These are phyloP conservation scores for Phytophthora sp. DNA, from an alignment of 352 stramenopile species.

Conservation along the genomic window DNA sequence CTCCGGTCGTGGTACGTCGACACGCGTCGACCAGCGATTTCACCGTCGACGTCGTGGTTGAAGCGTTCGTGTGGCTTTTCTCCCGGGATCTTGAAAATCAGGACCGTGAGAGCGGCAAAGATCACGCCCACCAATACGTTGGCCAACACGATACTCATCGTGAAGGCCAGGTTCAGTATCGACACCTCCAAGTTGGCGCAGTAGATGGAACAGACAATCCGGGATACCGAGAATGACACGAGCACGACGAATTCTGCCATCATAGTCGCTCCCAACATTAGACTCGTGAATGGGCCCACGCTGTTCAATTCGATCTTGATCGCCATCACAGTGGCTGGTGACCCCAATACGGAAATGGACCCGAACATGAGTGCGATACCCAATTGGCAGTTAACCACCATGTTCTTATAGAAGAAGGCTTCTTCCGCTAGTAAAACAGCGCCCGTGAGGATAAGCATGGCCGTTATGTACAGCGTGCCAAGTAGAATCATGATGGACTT, in stretches of 20 bases:
- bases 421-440: slow-evolving; percentile 39
- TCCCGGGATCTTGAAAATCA: slow-evolving; percentile 65
- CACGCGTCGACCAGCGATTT: not conserved
- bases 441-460: slow-evolving; percentile 56
- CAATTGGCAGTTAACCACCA: slow-evolving; percentile 51
- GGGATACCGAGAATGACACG: slow-evolving; percentile 66
- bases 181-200: slow-evolving; percentile 62
- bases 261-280: slow-evolving; percentile 78
- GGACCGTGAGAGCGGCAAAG: slow-evolving; percentile 49
- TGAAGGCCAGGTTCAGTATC: slow-evolving; percentile 60
- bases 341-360: slow-evolving; percentile 70
- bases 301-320: slow-evolving; percentile 82
- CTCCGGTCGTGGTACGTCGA: slow-evolving; percentile 15
- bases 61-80: not conserved
- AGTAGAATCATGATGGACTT: slow-evolving; percentile 61
- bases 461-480: slow-evolving; percentile 44
- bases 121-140: slow-evolving; percentile 56
- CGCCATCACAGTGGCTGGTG: slow-evolving; percentile 69
- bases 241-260: slow-evolving; percentile 71
- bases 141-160: slow-evolving; percentile 53
- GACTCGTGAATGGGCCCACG: slow-evolving; percentile 70
- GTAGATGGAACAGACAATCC: slow-evolving; percentile 64
- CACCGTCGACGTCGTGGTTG: slow-evolving; percentile 7
- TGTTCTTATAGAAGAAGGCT: slow-evolving; percentile 56
- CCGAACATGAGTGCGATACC: slow-evolving; percentile 73